A percentile compares a stretch with the other conserved stretches of the same genome.
Conservation (phyloP, 2,329 filamentous ascomycete species). For the Eutypella sp. region DNA sequence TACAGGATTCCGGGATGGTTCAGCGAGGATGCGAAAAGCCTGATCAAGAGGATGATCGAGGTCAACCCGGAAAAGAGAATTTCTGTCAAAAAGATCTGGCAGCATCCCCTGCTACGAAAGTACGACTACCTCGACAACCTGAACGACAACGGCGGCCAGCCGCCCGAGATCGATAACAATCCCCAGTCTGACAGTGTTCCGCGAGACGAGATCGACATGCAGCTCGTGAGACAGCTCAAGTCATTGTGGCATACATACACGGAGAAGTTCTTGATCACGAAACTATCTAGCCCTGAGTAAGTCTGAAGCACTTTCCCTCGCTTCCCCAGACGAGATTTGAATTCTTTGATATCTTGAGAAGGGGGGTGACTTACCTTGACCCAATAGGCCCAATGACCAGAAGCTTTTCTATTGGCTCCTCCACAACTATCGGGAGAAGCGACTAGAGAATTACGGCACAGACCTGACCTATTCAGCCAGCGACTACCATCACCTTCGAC, state of each 20-base stretch:
- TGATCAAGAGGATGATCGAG: constrained; percentile 76
- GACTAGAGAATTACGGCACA: constrained; percentile 81
- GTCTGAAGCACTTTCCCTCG: constrained; percentile 24
- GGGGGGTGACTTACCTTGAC: constrained; percentile 17
- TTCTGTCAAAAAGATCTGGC: constrained; percentile 75
- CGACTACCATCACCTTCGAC: constrained; percentile 79
- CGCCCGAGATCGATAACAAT: constrained; percentile 55
- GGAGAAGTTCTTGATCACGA: constrained; percentile 65
- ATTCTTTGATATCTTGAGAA: neutral
- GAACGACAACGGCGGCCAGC: constrained; percentile 49
- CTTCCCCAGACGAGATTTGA: neutral
- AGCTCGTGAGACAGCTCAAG: constrained; percentile 78
- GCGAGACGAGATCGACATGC: constrained; percentile 67
- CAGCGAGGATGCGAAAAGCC: constrained; percentile 64
- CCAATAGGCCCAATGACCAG: constrained; percentile 73
- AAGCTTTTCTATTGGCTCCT: constrained; percentile 90
- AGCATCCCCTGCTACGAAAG: constrained; percentile 78
- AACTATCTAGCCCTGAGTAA: constrained; percentile 61
- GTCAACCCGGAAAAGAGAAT: constrained; percentile 76
- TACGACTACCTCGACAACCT: constrained; percentile 72
- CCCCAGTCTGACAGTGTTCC: constrained; percentile 54
- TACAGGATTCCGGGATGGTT: constrained; percentile 61
- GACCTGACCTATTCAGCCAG: constrained; percentile 80
- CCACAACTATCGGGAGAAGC: constrained; percentile 73
- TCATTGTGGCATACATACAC: constrained; percentile 87